Conservation (phyloP, 2,329 filamentous ascomycete genomes). For the Botrytis elliptica region DNA sequence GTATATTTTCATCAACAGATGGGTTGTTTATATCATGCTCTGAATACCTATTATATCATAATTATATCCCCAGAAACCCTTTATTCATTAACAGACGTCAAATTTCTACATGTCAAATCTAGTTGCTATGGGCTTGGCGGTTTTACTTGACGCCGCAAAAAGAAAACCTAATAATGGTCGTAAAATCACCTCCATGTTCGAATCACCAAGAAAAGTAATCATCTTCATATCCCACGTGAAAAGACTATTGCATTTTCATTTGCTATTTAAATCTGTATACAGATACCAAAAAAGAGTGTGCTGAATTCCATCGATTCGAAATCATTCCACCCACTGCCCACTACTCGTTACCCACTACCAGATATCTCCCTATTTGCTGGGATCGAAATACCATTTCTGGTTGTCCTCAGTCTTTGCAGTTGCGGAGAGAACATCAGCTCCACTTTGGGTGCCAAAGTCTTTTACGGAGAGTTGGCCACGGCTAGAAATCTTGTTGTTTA, state of each 20-base stretch:
- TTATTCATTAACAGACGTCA: too few relatives aligned
- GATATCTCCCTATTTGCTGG: neutral
- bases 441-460: neutral
- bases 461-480: slow-evolving; percentile 10
- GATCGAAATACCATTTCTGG: slow-evolving; percentile 17
- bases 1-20: too few relatives aligned
- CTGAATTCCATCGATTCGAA: neutral
- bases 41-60: too few relatives aligned
- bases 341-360: too few relatives aligned
- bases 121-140: too few relatives aligned
- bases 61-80: too few relatives aligned
- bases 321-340: too few relatives aligned
- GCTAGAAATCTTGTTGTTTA: neutral
- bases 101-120: too few relatives aligned
- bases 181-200: neutral
- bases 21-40: too few relatives aligned
- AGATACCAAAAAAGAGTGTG: neutral
- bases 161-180: too few relatives aligned
- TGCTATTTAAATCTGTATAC: neutral
- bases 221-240: neutral
- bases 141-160: too few relatives aligned
- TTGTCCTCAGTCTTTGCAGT: neutral
- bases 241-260: neutral
- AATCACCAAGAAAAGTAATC: neutral
- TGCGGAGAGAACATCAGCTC: neutral